Conservation (phyloP, 2,329 filamentous ascomycete genomes). For the Colletotrichum neosansevieriae region DNA sequence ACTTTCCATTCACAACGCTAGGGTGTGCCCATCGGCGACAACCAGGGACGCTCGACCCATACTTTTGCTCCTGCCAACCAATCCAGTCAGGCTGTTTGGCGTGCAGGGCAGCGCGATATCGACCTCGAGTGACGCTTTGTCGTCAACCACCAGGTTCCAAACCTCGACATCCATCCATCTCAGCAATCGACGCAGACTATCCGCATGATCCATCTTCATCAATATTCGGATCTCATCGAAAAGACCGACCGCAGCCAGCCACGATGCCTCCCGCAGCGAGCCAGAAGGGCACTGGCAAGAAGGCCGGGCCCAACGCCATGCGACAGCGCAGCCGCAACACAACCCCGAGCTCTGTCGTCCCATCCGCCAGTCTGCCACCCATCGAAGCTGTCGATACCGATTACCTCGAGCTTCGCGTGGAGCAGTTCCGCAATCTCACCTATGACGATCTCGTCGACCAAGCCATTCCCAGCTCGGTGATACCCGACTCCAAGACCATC, state of each 20-base stretch:
- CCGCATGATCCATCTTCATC: conserved; percentile 27
- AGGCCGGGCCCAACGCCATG: conserved; percentile 69
- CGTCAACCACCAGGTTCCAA: conserved; percentile 15
- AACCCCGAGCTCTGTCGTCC: conserved; percentile 72
- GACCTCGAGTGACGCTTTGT: conserved; percentile 31
- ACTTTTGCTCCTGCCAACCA: conserved; percentile 29
- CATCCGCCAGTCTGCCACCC: conserved; percentile 65
- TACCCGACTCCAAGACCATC: conserved; percentile 73
- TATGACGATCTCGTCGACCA: conserved; percentile 79
- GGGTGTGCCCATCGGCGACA: conserved; percentile 15
- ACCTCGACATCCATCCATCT: conserved; percentile 30
- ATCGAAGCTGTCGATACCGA: conserved; percentile 70
- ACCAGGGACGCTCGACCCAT: conserved; percentile 33
- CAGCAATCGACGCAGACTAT: conserved; percentile 19
- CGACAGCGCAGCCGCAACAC: conserved; percentile 82
- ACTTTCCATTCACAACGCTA: conserved; percentile 15
- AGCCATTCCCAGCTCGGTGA: conserved; percentile 65
- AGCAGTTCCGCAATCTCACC: conserved; percentile 68
- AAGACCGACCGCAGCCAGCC: background rate
- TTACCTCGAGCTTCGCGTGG: conserved; percentile 74
- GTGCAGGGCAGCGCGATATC: conserved; percentile 34
- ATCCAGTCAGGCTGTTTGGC: conserved; percentile 36
- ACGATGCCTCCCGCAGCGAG: conserved; percentile 69
- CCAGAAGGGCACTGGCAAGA: conserved; percentile 75
- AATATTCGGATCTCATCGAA: conserved; percentile 3